These are phyloP conservation scores for Moniliophthora roreri DNA, from an alignment of 1,284 basidiomycete genomes.

Conservation along the genomic window DNA sequence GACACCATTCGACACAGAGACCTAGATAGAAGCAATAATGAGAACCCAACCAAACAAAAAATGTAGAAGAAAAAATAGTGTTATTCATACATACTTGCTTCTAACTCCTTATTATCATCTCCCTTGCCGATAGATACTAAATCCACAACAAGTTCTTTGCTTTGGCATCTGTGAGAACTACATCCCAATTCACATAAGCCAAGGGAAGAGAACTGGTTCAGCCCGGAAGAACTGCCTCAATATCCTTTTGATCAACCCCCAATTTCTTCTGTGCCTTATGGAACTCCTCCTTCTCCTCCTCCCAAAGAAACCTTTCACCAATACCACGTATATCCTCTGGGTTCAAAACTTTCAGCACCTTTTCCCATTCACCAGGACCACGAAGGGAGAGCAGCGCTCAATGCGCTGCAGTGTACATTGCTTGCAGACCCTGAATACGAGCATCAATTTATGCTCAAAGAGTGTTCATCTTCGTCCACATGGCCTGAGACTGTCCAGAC, in stretches of 20 bases:
- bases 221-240: too few relatives aligned
- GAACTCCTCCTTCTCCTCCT: conserved; percentile 15
- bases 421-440: not conserved
- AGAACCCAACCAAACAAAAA: too few relatives aligned
- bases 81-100: too few relatives aligned
- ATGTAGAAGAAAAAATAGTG: too few relatives aligned
- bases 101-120: too few relatives aligned
- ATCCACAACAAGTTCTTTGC: too few relatives aligned
- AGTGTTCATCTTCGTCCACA: not conserved
- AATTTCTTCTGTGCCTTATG: conserved; percentile 1
- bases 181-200: too few relatives aligned
- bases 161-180: too few relatives aligned
- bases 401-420: not conserved
- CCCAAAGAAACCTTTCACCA: conserved; percentile 13
- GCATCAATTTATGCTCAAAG: not conserved
- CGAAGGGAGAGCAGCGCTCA: conserved; percentile 12
- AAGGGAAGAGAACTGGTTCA: too few relatives aligned
- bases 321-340: conserved; percentile 16
- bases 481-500: conserved; percentile 13
- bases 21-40: too few relatives aligned
- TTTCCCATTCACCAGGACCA: conserved; percentile 15
- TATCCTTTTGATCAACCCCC: not conserved
- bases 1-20: too few relatives aligned
- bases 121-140: too few relatives aligned
- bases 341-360: conserved; percentile 7